Evolutionary conservation across 352 stramenopile species (phyloP).

Genomic region (Phytopythium montanum): DNA sequence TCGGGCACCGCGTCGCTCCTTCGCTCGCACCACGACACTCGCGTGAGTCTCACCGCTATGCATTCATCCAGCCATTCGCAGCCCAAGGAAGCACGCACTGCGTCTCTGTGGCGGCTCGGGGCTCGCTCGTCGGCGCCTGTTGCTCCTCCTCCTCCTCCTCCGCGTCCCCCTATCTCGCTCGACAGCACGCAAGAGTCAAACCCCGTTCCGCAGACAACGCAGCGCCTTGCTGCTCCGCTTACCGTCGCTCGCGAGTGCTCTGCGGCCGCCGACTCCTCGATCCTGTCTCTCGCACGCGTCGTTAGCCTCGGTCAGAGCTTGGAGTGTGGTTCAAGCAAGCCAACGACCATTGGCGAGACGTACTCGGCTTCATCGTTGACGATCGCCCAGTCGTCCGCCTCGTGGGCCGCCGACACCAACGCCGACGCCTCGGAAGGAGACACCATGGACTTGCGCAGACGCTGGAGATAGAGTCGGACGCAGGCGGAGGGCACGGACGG

Average conservation of each 20-base stretch:
- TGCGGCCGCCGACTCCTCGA: constrained; percentile 33
- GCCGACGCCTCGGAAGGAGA: neutral
- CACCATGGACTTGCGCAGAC: neutral
- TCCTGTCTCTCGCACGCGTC: constrained; percentile 15
- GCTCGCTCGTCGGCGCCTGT: neutral
- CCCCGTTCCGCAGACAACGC: too few species aligned
- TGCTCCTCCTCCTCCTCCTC: neutral
- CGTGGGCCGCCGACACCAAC: neutral
- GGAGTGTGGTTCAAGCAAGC: too few species aligned
- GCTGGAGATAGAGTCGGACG: neutral
- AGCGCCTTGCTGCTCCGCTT: neutral
- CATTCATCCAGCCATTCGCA: neutral
- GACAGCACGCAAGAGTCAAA: neutral
- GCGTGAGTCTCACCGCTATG: neutral
- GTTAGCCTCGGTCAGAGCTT: too few species aligned
- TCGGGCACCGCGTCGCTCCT: constrained; percentile 26
- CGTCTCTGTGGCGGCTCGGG: neutral
- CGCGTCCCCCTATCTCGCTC: neutral
- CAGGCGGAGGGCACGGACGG: neutral
- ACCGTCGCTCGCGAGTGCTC: neutral
- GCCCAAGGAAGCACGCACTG: neutral
- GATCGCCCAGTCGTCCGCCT: constrained; percentile 62
- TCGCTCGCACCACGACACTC: neutral
- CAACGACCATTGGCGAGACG: too few species aligned
- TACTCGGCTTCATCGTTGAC: constrained; percentile 72